A percentile compares a stretch with the other conserved stretches of the same genome.
These are phyloP conservation scores for Malus asiatica DNA, from an alignment of 306 rosid genomes.

Conservation along the genomic window DNA sequence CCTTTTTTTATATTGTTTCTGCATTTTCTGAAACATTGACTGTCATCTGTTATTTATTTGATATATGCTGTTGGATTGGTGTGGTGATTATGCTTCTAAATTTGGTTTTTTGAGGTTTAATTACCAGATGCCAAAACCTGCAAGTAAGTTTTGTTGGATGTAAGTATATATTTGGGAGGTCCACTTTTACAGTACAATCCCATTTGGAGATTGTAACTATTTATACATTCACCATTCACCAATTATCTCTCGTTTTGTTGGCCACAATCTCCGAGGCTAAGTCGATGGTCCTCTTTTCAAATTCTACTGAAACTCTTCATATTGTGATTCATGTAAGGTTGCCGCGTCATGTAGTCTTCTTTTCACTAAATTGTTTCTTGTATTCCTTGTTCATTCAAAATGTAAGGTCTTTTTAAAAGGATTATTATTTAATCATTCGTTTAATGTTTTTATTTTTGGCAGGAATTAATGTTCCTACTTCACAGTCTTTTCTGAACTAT, in stretches of 20 bases:
- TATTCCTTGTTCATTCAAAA: neutral
- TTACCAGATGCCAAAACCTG: neutral
- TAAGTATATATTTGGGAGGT: neutral
- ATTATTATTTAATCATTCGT: neutral
- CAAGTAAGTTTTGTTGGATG: neutral
- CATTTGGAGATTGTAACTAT: no score
- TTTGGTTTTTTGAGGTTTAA: neutral
- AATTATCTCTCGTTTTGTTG: neutral
- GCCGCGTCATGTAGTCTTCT: neutral
- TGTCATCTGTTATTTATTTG: no score
- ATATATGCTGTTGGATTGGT: no score
- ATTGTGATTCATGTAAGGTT: neutral
- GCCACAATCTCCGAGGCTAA: neutral
- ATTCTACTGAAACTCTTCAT: neutral
- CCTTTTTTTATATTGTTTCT: neutral
- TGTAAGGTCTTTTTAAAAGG: neutral
- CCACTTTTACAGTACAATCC: neutral
- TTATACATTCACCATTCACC: neutral
- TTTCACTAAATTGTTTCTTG: neutral
- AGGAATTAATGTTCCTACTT: constrained; percentile 84
- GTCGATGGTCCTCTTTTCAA: neutral
- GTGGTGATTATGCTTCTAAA: no score
- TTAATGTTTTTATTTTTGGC: neutral
- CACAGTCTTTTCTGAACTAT: constrained; percentile 84
- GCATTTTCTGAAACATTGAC: neutral